Base-by-base conservation (phyloP, 2,329 filamentous ascomycete species). In the Teratosphaeriaceae sp. region DNA sequence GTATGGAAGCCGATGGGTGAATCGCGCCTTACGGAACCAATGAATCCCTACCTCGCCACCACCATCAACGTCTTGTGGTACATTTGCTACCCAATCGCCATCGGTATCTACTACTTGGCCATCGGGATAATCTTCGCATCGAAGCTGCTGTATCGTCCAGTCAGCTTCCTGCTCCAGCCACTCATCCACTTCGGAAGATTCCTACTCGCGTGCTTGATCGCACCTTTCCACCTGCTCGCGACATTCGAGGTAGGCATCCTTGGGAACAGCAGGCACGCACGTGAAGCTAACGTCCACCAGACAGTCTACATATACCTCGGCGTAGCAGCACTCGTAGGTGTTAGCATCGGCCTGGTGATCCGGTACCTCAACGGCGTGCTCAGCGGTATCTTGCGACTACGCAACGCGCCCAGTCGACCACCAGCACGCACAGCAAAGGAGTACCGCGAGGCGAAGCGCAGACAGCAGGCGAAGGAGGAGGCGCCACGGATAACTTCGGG, bases 311-410 rank as follows among this genome's bases (percentile, higher is more conserved):
- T 75, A 56, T 82, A 74, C 55, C 70, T 88, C 36, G 80, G 79
- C 38, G 74, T 80, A 19, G 86, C 85, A 6, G 73, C 77, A 23
- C 63, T 85, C 15, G 71, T 87, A 40, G 86, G 86, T n/a, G 65
- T 81, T 40, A 39, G 78, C 9, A 68, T 80, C 21, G 85, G 84
- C 40, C 62, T 80, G 39, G 51, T 76, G 15, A 62, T 88, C 33
- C 74, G 78, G 55, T 64, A 78, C 41, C 69, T 72, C 15, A 82
- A 79, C 45, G 69, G 67, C 44, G 57, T 75, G 22, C 35, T 60
- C 5, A 38, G 49, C 6, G 40, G 36, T 16, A 27, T 54, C 3
- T 46, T 60, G 2, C 26, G 43, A n/a, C 43, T 61, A 4, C 53
- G 57, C 30, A 37, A 48, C 9, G 42, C 46, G 15, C 34, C 47